A percentile compares a stretch with the other conserved stretches of the same genome.
These are phyloP conservation scores for Cytospora chrysosperma DNA, from an alignment of 2,329 filamentous ascomycete genomes.

Conservation along the genomic window DNA sequence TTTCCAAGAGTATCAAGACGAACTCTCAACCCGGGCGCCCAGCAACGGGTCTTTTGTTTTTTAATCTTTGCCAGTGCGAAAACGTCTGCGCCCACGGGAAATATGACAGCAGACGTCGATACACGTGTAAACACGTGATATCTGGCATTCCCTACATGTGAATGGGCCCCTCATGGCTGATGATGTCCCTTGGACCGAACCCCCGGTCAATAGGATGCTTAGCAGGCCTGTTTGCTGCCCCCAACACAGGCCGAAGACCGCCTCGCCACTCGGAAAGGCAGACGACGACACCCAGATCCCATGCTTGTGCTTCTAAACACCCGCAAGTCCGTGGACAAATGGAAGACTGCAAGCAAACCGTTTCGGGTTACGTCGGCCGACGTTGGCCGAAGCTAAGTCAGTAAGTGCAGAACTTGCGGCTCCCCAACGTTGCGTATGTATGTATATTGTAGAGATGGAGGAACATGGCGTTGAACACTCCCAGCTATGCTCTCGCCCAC, in stretches of 20 bases:
- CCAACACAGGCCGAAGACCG: constrained; percentile 3
- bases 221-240: neutral
- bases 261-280: neutral
- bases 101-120: constrained; percentile 29
- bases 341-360: neutral
- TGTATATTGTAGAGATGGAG: neutral
- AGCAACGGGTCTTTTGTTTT: constrained; percentile 32
- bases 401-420: neutral
- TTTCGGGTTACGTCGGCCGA: neutral
- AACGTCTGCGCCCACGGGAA: constrained; percentile 29
- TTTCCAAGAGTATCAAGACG: constrained; percentile 33
- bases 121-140: constrained; percentile 25
- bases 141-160: constrained; percentile 25
- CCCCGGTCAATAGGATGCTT: neutral
- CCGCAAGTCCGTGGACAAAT: neutral
- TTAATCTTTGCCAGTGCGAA: constrained; percentile 31
- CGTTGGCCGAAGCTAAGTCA: neutral
- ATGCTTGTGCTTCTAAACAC: neutral
- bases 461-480: neutral
- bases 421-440: neutral
- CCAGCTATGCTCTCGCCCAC: neutral
- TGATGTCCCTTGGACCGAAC: neutral
- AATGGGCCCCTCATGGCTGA: neutral
- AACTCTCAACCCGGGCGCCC: constrained; percentile 33
- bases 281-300: neutral